A percentile compares a stretch with the other conserved stretches of the same genome.
Conservation (phyloP, 148 eudicot species). For the Amaranthus cruentus region DNA sequence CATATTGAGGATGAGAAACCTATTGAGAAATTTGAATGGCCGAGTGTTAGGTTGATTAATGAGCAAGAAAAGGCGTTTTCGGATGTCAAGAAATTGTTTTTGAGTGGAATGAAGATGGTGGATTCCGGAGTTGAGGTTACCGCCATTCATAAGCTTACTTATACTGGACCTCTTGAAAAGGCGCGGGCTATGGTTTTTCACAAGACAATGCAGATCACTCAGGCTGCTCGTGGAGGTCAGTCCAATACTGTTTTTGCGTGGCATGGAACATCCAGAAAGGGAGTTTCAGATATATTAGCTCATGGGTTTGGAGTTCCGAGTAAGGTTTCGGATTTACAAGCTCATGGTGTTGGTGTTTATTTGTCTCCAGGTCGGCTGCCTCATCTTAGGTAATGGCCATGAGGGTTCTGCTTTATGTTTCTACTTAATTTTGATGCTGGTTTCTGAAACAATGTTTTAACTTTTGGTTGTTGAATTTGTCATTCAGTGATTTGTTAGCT, state of each 20-base stretch:
- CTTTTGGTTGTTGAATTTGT: constrained; percentile 12
- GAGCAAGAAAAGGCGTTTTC: constrained; percentile 30
- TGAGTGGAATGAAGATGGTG: constrained; percentile 23
- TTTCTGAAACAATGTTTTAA: neutral
- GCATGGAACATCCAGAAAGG: constrained; percentile 45
- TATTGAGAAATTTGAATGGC: constrained; percentile 25
- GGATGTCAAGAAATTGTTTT: constrained; percentile 30
- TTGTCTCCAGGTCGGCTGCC: constrained; percentile 40
- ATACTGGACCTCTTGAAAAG: constrained; percentile 27
- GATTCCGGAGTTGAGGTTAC: constrained; percentile 39
- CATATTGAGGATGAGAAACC: too few relatives aligned
- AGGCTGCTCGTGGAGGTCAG: constrained; percentile 37
- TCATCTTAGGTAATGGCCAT: constrained; percentile 33
- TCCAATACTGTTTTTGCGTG: constrained; percentile 44
- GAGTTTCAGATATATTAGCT: constrained; percentile 30
- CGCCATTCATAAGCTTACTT: constrained; percentile 31
- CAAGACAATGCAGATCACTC: constrained; percentile 36
- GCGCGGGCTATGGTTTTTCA: constrained; percentile 41
- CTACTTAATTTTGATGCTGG: constrained; percentile 1
- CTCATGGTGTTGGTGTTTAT: constrained; percentile 53
- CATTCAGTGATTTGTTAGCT: constrained; percentile 40
- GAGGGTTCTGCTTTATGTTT: neutral
- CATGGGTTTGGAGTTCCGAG: constrained; percentile 41
- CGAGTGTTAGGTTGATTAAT: constrained; percentile 30
- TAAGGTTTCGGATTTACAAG: constrained; percentile 23